Conservation (phyloP, 2,329 filamentous ascomycete species). For the Trichoderma sp. region DNA sequence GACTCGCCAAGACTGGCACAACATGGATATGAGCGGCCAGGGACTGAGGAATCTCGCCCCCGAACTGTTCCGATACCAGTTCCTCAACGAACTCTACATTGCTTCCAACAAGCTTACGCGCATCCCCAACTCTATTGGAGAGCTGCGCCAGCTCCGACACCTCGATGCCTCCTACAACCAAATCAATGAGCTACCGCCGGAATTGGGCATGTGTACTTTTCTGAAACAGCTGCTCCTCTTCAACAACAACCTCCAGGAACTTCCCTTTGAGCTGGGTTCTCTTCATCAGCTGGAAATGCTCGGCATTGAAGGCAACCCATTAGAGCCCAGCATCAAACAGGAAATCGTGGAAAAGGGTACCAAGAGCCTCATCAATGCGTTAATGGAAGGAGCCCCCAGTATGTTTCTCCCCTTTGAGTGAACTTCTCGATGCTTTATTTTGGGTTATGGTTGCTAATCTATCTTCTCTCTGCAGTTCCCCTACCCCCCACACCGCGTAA, state of each 20-base stretch:
- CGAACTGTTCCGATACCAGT: slow-evolving; percentile 83
- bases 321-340: slow-evolving; percentile 75
- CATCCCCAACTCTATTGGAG: slow-evolving; percentile 80
- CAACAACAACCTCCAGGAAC: slow-evolving; percentile 81
- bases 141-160: slow-evolving; percentile 77
- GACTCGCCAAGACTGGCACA: slow-evolving; percentile 84
- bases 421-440: neutral
- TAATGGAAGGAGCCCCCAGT: slow-evolving; percentile 86
- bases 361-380: slow-evolving; percentile 76
- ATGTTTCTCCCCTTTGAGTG: slow-evolving; percentile 44
- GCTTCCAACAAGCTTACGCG: slow-evolving; percentile 86
- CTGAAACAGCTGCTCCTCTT: slow-evolving; percentile 84
- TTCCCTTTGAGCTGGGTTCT: slow-evolving; percentile 87
- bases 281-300: slow-evolving; percentile 86
- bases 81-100: slow-evolving; percentile 89
- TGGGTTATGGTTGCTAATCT: slow-evolving; percentile 32
- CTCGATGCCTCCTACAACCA: slow-evolving; percentile 91
- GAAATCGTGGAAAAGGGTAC: slow-evolving; percentile 88
- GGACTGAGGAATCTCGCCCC: slow-evolving; percentile 81
- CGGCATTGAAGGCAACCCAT: slow-evolving; percentile 88
- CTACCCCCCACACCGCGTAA: slow-evolving; percentile 75
- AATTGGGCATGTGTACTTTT: slow-evolving; percentile 96
- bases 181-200: slow-evolving; percentile 77
- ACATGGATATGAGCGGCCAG: slow-evolving; percentile 94
- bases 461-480: slow-evolving; percentile 60